Percentiles rank a stretch among this genome's conserved stretches.
Evolutionary conservation across 2,329 filamentous ascomycete genomes (phyloP).

Genomic region (Epichloe typhina): DNA sequence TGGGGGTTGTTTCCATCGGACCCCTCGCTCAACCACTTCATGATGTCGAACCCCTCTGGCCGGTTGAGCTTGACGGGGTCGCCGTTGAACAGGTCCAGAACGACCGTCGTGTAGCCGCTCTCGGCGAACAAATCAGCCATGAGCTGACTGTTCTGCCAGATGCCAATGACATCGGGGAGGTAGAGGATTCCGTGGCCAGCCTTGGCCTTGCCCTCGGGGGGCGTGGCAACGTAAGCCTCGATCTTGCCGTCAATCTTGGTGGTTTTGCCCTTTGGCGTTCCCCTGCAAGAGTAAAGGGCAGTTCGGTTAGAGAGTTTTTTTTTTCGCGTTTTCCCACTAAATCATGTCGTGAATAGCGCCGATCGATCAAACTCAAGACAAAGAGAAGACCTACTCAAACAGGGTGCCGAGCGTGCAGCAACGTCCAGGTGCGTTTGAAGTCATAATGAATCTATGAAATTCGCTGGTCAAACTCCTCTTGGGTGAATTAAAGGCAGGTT

Average conservation of each 20-base stretch:
- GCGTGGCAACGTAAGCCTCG: slow-evolving; percentile 38
- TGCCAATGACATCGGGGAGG: slow-evolving; percentile 24
- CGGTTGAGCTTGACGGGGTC: slow-evolving; percentile 17
- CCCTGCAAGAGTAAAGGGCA: slow-evolving; percentile 21
- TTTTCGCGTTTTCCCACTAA: no score
- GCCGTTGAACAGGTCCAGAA: slow-evolving; percentile 26
- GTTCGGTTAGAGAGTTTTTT: background rate
- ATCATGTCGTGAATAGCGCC: no score
- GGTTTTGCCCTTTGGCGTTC: slow-evolving; percentile 31
- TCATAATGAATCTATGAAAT: slow-evolving; percentile 24
- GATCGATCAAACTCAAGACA: no score
- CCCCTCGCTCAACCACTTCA: slow-evolving; percentile 26
- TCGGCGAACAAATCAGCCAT: slow-evolving; percentile 27
- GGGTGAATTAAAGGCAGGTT: background rate
- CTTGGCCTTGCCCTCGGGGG: slow-evolving; percentile 18
- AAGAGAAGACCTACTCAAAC: slow-evolving; percentile 33
- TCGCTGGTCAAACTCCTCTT: background rate
- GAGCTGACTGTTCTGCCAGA: slow-evolving; percentile 27
- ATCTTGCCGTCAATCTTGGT: slow-evolving; percentile 29
- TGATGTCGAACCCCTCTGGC: slow-evolving; percentile 17
- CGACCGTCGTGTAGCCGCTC: slow-evolving; percentile 25
- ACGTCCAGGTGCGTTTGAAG: slow-evolving; percentile 36
- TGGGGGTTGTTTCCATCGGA: slow-evolving; percentile 35
- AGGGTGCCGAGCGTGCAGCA: slow-evolving; percentile 41
- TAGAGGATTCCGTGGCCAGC: slow-evolving; percentile 21